Evolutionary conservation across 2,329 filamentous ascomycete genomes (phyloP).

Genomic region (Hymenoscyphus albidus): DNA sequence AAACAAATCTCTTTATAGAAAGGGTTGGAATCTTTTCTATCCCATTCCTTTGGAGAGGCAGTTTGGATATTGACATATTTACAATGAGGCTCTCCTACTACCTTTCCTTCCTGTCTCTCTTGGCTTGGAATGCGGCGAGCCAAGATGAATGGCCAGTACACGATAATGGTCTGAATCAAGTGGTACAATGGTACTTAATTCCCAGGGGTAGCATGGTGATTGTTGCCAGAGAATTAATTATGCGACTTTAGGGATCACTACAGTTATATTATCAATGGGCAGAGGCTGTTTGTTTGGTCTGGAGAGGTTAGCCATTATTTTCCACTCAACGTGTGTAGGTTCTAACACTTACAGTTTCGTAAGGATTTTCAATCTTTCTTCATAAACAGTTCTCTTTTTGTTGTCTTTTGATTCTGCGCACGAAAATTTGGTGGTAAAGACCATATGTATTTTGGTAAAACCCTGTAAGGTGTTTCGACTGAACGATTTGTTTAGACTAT

Average conservation of each 20-base stretch:
- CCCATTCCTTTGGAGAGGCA: not conserved
- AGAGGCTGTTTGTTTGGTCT: slow-evolving; percentile 49
- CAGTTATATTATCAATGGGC: slow-evolving; percentile 48
- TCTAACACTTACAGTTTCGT: not conserved
- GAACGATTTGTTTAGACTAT: slow-evolving; percentile 36
- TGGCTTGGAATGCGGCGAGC: slow-evolving; percentile 8
- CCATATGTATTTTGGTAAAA: too few species aligned
- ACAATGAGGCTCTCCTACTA: slow-evolving; percentile 6
- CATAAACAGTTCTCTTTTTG: not conserved
- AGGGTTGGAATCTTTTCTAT: not conserved
- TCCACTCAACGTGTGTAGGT: not conserved
- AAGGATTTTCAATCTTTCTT: not conserved
- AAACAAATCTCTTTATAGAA: not conserved
- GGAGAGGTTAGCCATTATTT: slow-evolving; percentile 38
- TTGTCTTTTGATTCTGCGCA: not conserved
- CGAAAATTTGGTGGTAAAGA: not conserved
- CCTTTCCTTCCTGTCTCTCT: slow-evolving; percentile 6
- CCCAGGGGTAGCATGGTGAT: not conserved
- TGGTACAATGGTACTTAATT: slow-evolving; percentile 41
- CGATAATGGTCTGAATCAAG: slow-evolving; percentile 44
- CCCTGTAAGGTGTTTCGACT: not conserved
- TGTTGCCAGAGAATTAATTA: not conserved
- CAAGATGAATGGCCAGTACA: slow-evolving; percentile 43
- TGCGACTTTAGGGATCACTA: slow-evolving; percentile 44
- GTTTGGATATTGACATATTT: not conserved